Evolutionary conservation across 106 monocot species (phyloP), one percentile per base, ranked within the genome.

Genomic region (Acorus calamus): DNA sequence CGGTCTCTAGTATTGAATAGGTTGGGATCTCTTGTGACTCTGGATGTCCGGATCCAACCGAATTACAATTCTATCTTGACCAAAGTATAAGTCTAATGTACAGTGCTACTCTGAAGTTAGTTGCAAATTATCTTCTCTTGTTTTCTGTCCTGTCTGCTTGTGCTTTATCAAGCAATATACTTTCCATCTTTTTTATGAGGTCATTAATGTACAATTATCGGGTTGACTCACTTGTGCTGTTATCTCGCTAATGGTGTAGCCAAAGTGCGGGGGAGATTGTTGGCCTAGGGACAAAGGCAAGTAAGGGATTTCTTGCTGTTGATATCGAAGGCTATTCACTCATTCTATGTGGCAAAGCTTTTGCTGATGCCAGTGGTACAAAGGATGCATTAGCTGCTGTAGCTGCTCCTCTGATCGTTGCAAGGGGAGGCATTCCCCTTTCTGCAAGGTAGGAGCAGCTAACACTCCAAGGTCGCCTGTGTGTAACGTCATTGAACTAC

Each of bases 241-340:
- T 9, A 44, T 45, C 58, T 41, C 60, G 9, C 14, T 57, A 44
- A 41, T 61, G 9, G 50, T 69, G 56, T 65, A 89, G 86, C 74
- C 59, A 70, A 56, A 82, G 73, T 44, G 73, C 50, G 41, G 67
- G 54, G 49, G 76, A 85, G 49, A 71, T 70, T 74, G 10, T 91
- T 71, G 84, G 87, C 44, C 62, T 82, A 59, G 75, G 56, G 52
- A 55, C 75, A 66, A 61, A 76, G 8, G 42, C 62, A 52, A 59
- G 64, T 74, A 42, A 53, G 71, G 94, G 87, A 66, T 87, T 84
- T 71, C 63, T 83, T 67, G 96, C 77, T 63, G 96, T 76, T 61
- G 90, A 96, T 64, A 59, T 96, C 60, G 90, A 91, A 55, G 73
- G 76, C 11, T 90, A 82, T 65, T 87, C 96, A 9, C 87, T 96